Conservation (phyloP, 371 early-diverging fungal genomes). For the Circinella umbellata region DNA sequence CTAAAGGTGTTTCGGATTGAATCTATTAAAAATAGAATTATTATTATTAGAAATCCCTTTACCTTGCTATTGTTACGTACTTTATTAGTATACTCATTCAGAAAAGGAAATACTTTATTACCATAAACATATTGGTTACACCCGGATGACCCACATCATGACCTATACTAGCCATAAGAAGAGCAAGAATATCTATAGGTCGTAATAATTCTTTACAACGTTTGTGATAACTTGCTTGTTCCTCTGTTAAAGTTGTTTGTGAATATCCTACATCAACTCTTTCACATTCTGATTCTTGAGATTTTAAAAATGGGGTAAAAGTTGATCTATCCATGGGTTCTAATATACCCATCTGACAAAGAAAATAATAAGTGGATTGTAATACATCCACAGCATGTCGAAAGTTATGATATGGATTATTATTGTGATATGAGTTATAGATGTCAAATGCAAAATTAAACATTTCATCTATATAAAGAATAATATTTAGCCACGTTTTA, state of each 20-base stretch:
- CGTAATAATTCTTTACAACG: constrained; percentile 54
- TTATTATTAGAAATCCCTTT: background rate
- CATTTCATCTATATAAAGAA: constrained; percentile 49
- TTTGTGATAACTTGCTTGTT: background rate
- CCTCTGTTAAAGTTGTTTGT: background rate
- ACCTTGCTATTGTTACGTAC: background rate
- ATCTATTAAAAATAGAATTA: constrained; percentile 45
- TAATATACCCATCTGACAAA: constrained; percentile 68
- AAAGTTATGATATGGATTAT: constrained; percentile 89
- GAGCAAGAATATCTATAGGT: constrained; percentile 72
- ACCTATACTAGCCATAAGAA: constrained; percentile 78
- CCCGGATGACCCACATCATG: constrained; percentile 92
- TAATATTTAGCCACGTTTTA: too few relatives aligned
- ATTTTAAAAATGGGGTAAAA: background rate
- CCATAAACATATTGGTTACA: constrained; percentile 82
- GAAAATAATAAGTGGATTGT: constrained; percentile 80
- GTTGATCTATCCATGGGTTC: constrained; percentile 30
- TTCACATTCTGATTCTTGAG: background rate
- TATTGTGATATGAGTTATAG: constrained; percentile 72
- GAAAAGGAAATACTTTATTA: constrained; percentile 21
- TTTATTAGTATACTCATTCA: background rate
- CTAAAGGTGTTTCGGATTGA: constrained; percentile 78
- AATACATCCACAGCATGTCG: constrained; percentile 87
- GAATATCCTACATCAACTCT: background rate
- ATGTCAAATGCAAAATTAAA: constrained; percentile 69